Conservation (phyloP, 257 asterid genomes). For the Ophiorrhiza pumila region DNA sequence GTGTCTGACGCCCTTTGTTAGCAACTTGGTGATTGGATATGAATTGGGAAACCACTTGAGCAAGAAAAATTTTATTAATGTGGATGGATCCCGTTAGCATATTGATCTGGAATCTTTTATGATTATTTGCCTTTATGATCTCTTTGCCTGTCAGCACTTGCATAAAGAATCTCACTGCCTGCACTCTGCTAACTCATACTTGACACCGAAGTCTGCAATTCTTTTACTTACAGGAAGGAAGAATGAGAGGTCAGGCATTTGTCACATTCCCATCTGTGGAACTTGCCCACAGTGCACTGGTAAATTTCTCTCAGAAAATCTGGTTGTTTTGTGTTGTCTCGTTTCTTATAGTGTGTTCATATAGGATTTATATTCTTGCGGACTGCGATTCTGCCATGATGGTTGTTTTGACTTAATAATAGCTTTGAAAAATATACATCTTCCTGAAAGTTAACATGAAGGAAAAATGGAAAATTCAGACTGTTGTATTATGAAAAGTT, state of each 20-base stretch:
- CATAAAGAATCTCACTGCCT: not conserved
- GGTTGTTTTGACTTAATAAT: not conserved
- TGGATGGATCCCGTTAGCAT: not conserved
- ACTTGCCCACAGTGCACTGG: conserved; percentile 84
- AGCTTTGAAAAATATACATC: not conserved
- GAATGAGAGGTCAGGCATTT: conserved; percentile 99
- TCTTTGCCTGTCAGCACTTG: not conserved
- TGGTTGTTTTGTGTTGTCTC: not conserved
- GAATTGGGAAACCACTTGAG: not conserved
- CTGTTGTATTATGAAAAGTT: not conserved
- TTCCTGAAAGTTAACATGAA: not conserved
- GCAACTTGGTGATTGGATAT: not conserved
- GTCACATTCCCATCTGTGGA: conserved; percentile 84
- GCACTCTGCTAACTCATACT: not conserved
- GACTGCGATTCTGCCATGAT: not conserved
- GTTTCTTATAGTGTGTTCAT: not conserved
- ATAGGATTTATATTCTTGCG: not conserved
- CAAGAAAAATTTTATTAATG: not conserved
- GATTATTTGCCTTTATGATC: not conserved
- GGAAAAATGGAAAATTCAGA: not conserved
- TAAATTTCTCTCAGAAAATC: conserved; percentile 27
- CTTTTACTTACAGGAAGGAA: conserved; percentile 65
- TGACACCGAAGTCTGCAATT: not conserved
- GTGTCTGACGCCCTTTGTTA: not conserved
- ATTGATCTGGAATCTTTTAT: not conserved